Evolutionary conservation across 768 basidiomycete genomes (phyloP).

Genomic region (Chiua virens): DNA sequence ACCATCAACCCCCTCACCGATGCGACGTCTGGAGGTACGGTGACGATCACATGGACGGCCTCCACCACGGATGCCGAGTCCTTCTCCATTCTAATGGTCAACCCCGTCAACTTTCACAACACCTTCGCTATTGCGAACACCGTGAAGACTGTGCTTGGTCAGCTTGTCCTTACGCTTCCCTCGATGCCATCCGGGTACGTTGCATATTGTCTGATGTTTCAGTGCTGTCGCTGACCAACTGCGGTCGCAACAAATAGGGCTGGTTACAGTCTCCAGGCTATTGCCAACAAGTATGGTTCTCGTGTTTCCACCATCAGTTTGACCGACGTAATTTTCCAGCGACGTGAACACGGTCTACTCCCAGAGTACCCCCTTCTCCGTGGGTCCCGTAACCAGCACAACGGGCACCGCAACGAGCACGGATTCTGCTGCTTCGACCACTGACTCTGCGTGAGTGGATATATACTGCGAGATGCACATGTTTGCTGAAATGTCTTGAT

Average conservation of each 20-base stretch:
- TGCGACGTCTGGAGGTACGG: slow-evolving; percentile 29
- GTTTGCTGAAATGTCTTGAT: no score
- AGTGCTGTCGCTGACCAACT: no score
- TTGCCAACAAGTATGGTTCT: slow-evolving; percentile 38
- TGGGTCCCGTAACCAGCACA: slow-evolving; percentile 28
- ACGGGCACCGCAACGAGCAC: slow-evolving; percentile 10
- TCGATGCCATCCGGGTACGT: slow-evolving; percentile 46
- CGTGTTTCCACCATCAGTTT: not conserved
- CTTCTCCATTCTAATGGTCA: slow-evolving; percentile 49
- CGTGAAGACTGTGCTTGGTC: slow-evolving; percentile 37
- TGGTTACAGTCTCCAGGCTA: slow-evolving; percentile 49
- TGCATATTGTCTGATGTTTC: no score
- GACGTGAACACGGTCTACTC: slow-evolving; percentile 49
- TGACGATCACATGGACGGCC: slow-evolving; percentile 51
- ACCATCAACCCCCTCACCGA: slow-evolving; percentile 38
- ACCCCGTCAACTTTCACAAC: slow-evolving; percentile 48
- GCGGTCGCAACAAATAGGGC: slow-evolving; percentile 27
- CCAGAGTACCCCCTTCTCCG: slow-evolving; percentile 40
- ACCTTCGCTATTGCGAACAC: slow-evolving; percentile 57
- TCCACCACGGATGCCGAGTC: slow-evolving; percentile 38
- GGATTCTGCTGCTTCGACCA: no score
- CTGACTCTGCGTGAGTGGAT: no score
- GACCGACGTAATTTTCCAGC: slow-evolving; percentile 15
- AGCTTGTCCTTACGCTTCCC: slow-evolving; percentile 44
- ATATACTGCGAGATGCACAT: no score